Percentiles rank a stretch among this genome's conserved stretches.
Conservation (phyloP, 2,329 filamentous ascomycete genomes). For the Trichoderma koningiopsis region DNA sequence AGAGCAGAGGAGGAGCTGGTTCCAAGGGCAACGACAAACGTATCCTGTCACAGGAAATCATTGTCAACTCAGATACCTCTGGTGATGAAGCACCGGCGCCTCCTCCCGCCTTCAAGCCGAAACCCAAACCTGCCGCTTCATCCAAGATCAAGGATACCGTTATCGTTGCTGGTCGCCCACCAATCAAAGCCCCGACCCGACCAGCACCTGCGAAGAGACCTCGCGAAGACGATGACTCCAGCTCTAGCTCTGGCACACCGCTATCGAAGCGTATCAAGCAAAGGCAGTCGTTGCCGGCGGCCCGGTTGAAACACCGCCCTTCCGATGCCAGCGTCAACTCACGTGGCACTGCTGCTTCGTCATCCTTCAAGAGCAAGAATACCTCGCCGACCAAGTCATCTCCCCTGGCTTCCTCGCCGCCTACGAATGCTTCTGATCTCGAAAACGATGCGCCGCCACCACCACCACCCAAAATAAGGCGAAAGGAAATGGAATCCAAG, state of each 20-base stretch:
- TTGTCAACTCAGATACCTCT: slow-evolving; percentile 58
- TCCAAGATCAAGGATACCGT: slow-evolving; percentile 40
- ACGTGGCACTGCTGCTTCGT: slow-evolving; percentile 38
- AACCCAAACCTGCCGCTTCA: slow-evolving; percentile 35
- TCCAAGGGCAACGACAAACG: slow-evolving; percentile 46
- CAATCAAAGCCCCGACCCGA: slow-evolving; percentile 38
- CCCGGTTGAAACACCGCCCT: slow-evolving; percentile 47
- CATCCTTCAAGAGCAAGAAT: slow-evolving; percentile 53
- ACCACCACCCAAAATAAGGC: slow-evolving; percentile 50
- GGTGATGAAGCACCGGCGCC: slow-evolving; percentile 48
- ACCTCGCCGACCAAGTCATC: slow-evolving; percentile 66
- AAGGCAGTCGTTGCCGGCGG: slow-evolving; percentile 43
- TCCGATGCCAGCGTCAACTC: slow-evolving; percentile 53
- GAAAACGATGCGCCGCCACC: slow-evolving; percentile 45
- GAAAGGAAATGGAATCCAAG: slow-evolving; percentile 42
- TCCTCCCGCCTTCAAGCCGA: slow-evolving; percentile 36
- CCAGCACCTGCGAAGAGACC: slow-evolving; percentile 51
- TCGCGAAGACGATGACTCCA: slow-evolving; percentile 57
- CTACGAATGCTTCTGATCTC: slow-evolving; percentile 65
- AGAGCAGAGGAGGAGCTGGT: slow-evolving; percentile 40
- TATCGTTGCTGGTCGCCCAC: slow-evolving; percentile 39
- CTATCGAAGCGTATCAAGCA: slow-evolving; percentile 60
- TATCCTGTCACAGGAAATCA: slow-evolving; percentile 57
- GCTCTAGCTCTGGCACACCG: slow-evolving; percentile 61
- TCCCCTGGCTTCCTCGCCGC: slow-evolving; percentile 65